These are phyloP conservation scores for Beta vulgaris DNA, from an alignment of 148 eudicot genomes.

Conservation along the genomic window DNA sequence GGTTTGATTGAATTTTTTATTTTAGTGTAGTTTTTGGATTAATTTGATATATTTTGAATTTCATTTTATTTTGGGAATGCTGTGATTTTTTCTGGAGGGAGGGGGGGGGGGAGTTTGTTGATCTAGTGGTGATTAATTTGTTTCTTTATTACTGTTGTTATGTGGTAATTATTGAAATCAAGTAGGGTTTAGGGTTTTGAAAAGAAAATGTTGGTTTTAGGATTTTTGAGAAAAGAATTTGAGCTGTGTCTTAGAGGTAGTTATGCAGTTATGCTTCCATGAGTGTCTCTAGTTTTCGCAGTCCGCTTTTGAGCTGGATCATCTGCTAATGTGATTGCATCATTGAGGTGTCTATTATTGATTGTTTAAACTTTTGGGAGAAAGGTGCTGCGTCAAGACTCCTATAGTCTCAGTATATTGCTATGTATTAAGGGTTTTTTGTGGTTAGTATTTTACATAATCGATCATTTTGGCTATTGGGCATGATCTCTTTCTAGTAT, in stretches of 20 bases:
- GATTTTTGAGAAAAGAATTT: not conserved
- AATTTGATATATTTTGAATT: not conserved
- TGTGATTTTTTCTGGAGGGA: not conserved
- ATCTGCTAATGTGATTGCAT: not conserved
- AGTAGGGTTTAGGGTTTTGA: conserved; percentile 26
- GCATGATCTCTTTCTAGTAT: not conserved
- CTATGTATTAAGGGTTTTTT: not conserved
- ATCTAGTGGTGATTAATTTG: not conserved
- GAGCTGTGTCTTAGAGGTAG: not conserved
- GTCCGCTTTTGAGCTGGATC: not conserved
- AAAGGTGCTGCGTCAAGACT: not conserved
- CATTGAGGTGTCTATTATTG: not conserved
- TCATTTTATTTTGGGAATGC: not conserved
- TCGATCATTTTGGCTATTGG: not conserved
- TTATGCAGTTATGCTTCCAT: not conserved
- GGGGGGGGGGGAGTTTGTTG: not conserved
- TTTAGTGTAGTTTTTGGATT: not conserved
- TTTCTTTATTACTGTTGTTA: not conserved
- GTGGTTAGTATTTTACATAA: not conserved
- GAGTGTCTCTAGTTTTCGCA: not conserved
- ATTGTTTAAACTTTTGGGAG: not conserved
- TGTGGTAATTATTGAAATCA: not conserved
- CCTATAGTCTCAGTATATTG: not conserved
- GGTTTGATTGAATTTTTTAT: not conserved
- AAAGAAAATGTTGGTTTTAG: too few relatives aligned